Conservation (phyloP, 306 rosid genomes). For the Vigna nakashimae region DNA sequence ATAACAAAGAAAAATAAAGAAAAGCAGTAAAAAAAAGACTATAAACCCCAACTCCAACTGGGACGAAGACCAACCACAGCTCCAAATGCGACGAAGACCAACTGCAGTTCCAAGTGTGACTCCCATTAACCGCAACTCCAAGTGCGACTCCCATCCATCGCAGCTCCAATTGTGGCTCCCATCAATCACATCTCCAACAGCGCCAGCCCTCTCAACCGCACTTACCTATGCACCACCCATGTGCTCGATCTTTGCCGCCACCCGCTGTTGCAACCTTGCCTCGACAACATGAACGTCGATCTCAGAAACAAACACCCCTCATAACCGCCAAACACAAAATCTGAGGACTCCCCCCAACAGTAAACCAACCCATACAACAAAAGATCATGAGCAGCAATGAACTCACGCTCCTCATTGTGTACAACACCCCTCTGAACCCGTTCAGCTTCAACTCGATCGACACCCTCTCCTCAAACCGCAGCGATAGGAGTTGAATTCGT, state of each 20-base stretch:
- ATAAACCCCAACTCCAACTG: no score
- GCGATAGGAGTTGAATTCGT: conserved; percentile 74
- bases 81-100: no score
- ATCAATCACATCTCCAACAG: no score
- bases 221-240: conserved; percentile 73
- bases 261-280: conserved; percentile 89
- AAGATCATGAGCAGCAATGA: conserved; percentile 73
- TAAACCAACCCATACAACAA: conserved; percentile 76
- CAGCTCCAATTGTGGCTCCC: no score
- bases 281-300: conserved; percentile 86
- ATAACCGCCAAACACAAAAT: conserved; percentile 62
- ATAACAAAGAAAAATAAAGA: no score
- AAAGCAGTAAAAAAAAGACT: no score
- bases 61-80: no score
- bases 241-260: conserved; percentile 77
- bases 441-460: conserved; percentile 85
- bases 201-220: no score
- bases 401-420: conserved; percentile 99
- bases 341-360: conserved; percentile 82
- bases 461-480: conserved; percentile 82
- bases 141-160: no score
- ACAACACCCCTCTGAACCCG: conserved; percentile 93
- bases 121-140: no score
- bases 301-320: conserved; percentile 84
- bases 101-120: no score